Evolutionary conservation across 2,329 filamentous ascomycete species (phyloP).

Genomic region (Epichloe sp.): DNA sequence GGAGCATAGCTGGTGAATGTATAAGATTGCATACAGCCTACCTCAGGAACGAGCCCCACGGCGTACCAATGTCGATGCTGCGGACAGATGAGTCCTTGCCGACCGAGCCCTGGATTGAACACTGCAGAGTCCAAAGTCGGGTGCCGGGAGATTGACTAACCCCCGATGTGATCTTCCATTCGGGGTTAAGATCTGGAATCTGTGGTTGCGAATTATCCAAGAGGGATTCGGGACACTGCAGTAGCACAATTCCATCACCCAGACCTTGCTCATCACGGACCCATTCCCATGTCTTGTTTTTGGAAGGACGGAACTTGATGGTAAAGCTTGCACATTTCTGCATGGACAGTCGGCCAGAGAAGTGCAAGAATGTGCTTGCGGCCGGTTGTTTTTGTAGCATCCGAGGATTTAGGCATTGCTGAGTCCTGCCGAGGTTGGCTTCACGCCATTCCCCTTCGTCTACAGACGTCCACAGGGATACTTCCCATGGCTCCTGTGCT

Average conservation of each 20-base stretch:
- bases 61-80: conserved; percentile 46
- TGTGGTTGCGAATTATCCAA: conserved; percentile 37
- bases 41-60: conserved; percentile 42
- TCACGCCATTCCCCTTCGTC: conserved; percentile 46
- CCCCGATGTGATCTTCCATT: conserved; percentile 39
- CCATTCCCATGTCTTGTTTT: conserved; percentile 54
- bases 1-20: not conserved
- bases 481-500: conserved; percentile 50
- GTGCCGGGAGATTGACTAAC: conserved; percentile 56
- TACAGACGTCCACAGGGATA: conserved; percentile 57
- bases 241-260: conserved; percentile 49
- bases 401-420: conserved; percentile 26
- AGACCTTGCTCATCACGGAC: conserved; percentile 49
- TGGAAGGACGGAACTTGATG: conserved; percentile 48
- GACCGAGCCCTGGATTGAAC: conserved; percentile 40
- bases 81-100: conserved; percentile 44
- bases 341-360: conserved; percentile 36
- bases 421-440: conserved; percentile 24
- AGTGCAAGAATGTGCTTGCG: conserved; percentile 33
- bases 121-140: conserved; percentile 55
- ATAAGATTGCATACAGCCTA: conserved; percentile 18
- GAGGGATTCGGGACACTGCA: conserved; percentile 16
- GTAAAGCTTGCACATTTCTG: conserved; percentile 48
- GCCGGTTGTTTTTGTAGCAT: conserved; percentile 30
- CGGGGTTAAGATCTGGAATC: conserved; percentile 43